Conservation (phyloP, 176 grass and related monocot species). For the Oryza meridionalis region DNA sequence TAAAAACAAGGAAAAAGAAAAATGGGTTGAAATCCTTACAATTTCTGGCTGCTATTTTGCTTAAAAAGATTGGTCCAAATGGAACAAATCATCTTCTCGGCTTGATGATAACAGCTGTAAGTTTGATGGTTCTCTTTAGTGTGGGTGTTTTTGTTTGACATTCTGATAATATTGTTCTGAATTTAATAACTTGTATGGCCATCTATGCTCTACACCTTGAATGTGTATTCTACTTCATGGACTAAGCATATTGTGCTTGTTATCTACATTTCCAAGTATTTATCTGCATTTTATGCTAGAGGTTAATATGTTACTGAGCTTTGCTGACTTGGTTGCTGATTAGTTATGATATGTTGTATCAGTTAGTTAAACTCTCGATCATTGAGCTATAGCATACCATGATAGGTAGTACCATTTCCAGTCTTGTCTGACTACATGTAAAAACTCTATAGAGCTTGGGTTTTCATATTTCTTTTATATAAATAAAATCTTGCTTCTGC, state of each 20-base stretch:
- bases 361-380: neutral
- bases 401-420: neutral
- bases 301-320: constrained; percentile 12
- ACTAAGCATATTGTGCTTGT: neutral
- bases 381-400: constrained; percentile 25
- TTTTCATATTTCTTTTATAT: neutral
- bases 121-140: constrained; percentile 21
- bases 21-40: constrained; percentile 76
- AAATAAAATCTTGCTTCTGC: constrained; percentile 24
- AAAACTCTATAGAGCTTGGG: neutral
- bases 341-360: neutral
- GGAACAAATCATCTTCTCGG: constrained; percentile 73
- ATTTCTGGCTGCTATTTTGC: constrained; percentile 82
- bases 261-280: constrained; percentile 4
- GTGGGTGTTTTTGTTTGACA: constrained; percentile 6
- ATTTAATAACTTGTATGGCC: constrained; percentile 12
- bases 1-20: constrained; percentile 55
- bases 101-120: constrained; percentile 72
- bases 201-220: neutral
- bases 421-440: constrained; percentile 12
- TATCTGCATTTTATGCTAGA: neutral
- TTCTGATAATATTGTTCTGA: constrained; percentile 7
- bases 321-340: constrained; percentile 5
- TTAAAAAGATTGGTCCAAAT: constrained; percentile 76
- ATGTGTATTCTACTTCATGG: neutral